Conservation (phyloP, 2,329 filamentous ascomycete species). For the Aspergillus sp. region DNA sequence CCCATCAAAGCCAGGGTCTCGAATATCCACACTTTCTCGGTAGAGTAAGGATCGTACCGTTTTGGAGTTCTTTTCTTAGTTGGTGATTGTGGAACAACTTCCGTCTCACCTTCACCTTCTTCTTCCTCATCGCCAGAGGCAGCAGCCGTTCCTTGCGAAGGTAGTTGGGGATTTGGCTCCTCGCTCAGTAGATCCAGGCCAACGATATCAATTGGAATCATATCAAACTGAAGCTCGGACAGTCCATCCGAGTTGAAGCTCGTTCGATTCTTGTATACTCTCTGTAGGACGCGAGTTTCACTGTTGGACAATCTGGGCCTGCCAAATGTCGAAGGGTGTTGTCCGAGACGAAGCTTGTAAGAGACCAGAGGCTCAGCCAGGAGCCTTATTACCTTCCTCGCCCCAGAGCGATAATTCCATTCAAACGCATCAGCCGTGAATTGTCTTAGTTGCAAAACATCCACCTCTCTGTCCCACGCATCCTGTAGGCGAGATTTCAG, state of each 20-base stretch:
- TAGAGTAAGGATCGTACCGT: constrained; percentile 62
- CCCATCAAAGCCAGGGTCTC: constrained; percentile 64
- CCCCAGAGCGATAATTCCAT: constrained; percentile 76
- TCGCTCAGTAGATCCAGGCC: constrained; percentile 74
- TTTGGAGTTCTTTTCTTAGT: constrained; percentile 31
- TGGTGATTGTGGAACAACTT: constrained; percentile 22
- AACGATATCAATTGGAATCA: constrained; percentile 73
- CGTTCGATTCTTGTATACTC: constrained; percentile 65
- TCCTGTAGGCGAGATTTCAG: constrained; percentile 52
- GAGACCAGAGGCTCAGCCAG: constrained; percentile 75
- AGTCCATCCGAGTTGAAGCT: constrained; percentile 75
- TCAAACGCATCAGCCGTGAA: constrained; percentile 82
- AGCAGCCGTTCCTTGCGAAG: constrained; percentile 31
- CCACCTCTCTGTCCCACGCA: constrained; percentile 62
- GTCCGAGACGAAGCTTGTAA: constrained; percentile 50
- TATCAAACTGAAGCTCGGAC: constrained; percentile 76
- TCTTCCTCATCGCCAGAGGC: constrained; percentile 33
- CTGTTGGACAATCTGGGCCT: constrained; percentile 39
- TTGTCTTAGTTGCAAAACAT: constrained; percentile 66
- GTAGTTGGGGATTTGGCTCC: constrained; percentile 58
- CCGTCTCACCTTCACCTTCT: constrained; percentile 31
- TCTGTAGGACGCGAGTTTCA: constrained; percentile 60
- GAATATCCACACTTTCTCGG: constrained; percentile 69
- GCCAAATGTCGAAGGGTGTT: constrained; percentile 20
- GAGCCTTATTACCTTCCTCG: constrained; percentile 79